These are phyloP conservation scores for Carex scoparia DNA, from an alignment of 176 grass and related monocot genomes.

Conservation along the genomic window DNA sequence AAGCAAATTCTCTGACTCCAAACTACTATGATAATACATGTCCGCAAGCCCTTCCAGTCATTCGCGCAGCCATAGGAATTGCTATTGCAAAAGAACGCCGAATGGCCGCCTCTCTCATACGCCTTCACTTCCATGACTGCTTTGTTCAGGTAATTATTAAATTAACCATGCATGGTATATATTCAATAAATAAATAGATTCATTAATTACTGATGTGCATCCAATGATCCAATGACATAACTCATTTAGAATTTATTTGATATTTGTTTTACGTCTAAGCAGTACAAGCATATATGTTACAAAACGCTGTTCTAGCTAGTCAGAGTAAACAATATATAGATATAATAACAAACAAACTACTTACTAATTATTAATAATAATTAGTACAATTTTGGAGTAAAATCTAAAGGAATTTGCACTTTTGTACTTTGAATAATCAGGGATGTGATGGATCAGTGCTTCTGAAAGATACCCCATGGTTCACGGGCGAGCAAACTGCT, in stretches of 20 bases:
- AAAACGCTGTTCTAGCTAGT: not conserved
- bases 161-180: not conserved
- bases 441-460: constrained; percentile 14
- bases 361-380: not conserved
- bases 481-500: not conserved
- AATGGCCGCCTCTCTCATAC: constrained; percentile 1
- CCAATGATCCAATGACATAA: not conserved
- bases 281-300: not conserved
- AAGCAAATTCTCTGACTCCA: not conserved
- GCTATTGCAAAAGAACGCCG: not conserved
- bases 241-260: not conserved
- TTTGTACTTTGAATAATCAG: not conserved
- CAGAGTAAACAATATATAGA: not conserved
- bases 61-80: not conserved
- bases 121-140: constrained; percentile 9
- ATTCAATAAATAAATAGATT: not conserved
- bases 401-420: not conserved
- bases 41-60: not conserved
- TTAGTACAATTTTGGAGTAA: not conserved
- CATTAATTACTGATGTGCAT: not conserved
- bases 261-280: not conserved
- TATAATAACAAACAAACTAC: not conserved
- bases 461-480: not conserved
- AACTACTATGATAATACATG: constrained; percentile 13
- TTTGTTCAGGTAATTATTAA: constrained; percentile 5